Conservation (phyloP, 2,329 filamentous ascomycete species). For the Aspergillus ruber region DNA sequence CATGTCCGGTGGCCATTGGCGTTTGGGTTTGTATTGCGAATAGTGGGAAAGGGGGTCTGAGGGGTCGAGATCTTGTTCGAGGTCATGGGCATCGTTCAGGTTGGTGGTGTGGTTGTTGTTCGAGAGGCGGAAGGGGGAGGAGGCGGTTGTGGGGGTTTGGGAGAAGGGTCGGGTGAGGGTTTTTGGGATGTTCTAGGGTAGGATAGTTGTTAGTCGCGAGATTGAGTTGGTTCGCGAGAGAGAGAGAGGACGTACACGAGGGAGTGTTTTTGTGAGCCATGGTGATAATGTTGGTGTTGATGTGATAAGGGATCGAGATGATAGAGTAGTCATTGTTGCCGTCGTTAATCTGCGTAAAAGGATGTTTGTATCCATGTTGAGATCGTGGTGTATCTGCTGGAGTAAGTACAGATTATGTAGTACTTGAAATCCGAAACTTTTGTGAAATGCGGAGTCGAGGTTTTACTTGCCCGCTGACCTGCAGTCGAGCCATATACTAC, state of each 20-base stretch:
- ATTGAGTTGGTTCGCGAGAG: neutral
- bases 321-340: neutral
- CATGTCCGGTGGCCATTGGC: slow-evolving; percentile 61
- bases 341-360: neutral
- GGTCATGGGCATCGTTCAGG: neutral
- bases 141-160: slow-evolving; percentile 1
- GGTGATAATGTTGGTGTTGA: neutral
- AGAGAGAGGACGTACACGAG: no score
- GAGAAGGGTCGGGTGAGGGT: slow-evolving; percentile 4
- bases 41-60: slow-evolving; percentile 26
- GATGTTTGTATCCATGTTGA: neutral
- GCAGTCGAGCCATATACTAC: neutral
- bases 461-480: neutral
- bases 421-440: neutral
- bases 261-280: neutral
- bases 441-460: neutral
- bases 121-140: slow-evolving; percentile 13
- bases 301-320: neutral
- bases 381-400: neutral
- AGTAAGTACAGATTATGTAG: neutral
- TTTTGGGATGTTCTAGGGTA: neutral
- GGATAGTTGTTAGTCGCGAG: neutral
- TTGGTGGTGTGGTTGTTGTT: slow-evolving; percentile 8
- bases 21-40: slow-evolving; percentile 56
- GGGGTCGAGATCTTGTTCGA: slow-evolving; percentile 6